phyloP scores from a whole-genome alignment of 148 eudicot genomes.

The Talinum fruticosum region DNA sequence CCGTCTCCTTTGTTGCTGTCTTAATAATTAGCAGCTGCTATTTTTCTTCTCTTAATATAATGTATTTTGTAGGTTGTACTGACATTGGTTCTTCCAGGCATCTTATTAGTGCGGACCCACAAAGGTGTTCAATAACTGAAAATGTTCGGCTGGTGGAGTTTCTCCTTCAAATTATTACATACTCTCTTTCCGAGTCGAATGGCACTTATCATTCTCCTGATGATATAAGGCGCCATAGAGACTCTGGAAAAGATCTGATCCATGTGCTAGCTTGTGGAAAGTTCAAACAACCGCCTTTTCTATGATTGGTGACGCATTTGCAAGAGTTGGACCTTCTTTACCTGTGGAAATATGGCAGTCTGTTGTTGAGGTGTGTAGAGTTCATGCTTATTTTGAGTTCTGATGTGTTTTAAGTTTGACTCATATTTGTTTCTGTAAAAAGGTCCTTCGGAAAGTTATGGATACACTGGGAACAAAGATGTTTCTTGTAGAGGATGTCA shows the following conservation, averaged over 20 bases:
- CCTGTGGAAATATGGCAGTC: conserved; percentile 70
- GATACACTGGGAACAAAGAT: conserved; percentile 61
- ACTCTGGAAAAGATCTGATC: conserved; percentile 30
- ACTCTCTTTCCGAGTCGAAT: conserved; percentile 48
- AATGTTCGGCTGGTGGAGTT: conserved; percentile 53
- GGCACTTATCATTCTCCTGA: conserved; percentile 33
- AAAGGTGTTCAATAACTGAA: conserved; percentile 43
- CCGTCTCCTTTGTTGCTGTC: background rate
- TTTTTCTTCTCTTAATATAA: background rate
- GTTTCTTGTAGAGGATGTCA: conserved; percentile 52
- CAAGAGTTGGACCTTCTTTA: conserved; percentile 63
- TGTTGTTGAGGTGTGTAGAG: conserved; percentile 51
- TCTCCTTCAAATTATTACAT: conserved; percentile 52
- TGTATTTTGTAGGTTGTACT: background rate
- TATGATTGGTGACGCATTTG: conserved; percentile 76
- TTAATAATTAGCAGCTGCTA: background rate
- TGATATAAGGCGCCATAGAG: conserved; percentile 27
- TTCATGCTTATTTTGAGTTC: background rate
- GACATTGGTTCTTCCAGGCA: conserved; percentile 39
- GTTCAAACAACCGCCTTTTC: conserved; percentile 55
- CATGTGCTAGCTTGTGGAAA: conserved; percentile 52
- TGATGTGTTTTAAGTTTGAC: background rate
- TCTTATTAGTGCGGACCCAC: conserved; percentile 48
- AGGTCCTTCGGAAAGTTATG: conserved; percentile 77
- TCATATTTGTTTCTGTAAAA: conserved; percentile 26